phyloP scores from a whole-genome alignment of 2,329 filamentous ascomycete genomes.

The Ophiostoma triangulosporum region DNA sequence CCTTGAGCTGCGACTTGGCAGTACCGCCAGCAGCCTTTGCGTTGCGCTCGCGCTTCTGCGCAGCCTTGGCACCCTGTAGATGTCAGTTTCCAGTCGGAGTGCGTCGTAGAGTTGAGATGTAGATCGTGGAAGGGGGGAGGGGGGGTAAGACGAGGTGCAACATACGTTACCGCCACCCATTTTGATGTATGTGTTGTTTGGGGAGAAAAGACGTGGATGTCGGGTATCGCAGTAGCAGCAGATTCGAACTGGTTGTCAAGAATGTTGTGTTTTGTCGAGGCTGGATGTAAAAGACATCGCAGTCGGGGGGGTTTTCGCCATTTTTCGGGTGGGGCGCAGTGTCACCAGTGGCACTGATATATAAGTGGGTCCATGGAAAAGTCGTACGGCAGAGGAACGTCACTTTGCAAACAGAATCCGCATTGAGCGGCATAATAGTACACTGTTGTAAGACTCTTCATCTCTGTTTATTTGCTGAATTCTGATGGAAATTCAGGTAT shows the following conservation, averaged over 20 bases:
- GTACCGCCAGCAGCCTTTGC: conserved; percentile 39
- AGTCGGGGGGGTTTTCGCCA: neutral
- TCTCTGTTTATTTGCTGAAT: too few relatives aligned
- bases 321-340: neutral
- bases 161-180: conserved; percentile 24
- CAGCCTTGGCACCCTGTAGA: conserved; percentile 24
- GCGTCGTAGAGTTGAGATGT: neutral
- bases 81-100: too few relatives aligned
- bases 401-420: too few relatives aligned
- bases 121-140: neutral
- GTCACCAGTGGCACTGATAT: neutral
- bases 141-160: neutral
- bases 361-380: neutral
- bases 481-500: too few relatives aligned
- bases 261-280: neutral
- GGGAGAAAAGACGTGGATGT: neutral
- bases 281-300: neutral
- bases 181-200: conserved; percentile 7
- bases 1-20: conserved; percentile 56
- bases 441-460: too few relatives aligned
- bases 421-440: too few relatives aligned
- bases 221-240: neutral
- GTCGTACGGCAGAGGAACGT: too few relatives aligned
- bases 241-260: neutral
- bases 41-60: conserved; percentile 60